Evolutionary conservation across 2,329 filamentous ascomycete genomes (phyloP), one percentile per base, ranked within the genome.

Genomic region (Thyridium curvatum): DNA sequence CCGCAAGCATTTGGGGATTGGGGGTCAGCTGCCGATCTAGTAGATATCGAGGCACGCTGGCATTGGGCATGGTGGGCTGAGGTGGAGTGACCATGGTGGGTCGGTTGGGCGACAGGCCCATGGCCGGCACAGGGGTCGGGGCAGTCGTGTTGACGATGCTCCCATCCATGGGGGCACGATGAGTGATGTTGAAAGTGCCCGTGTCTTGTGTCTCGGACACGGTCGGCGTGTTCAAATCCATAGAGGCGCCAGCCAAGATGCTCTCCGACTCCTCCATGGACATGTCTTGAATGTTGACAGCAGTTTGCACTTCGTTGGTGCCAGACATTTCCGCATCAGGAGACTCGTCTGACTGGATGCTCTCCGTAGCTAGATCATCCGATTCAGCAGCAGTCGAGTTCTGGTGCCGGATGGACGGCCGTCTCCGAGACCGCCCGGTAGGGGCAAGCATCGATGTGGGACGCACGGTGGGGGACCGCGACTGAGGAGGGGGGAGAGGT

Each of bases 111-210:
- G 87, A 91, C 39, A 93, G 70, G 13, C 82, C 83, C 45, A 91
- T 77, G 18, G 79, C 65, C 10, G 81, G 77, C 14, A 82, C 80
- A 8, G 72, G 69, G 0, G 78, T 74, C 33, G 84, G 81, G 4
- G 82, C 77, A 28, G 77, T 75, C 42, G 79, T 79, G 55, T 86
- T 89, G 50, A 83, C 79, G 41, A 91, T 82, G 60, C 87, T 95
- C 36, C 87, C 88, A 54, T 95, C 89, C 29, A 93, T 79, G 2
- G 84, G 79, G 35, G 82, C 83, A 38, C 86, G 82, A 60, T 96
- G 91, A 7, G 86, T 89, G 52, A 96, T 94, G 64, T 95, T 94
- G 64, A 97, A 96, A 1, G 89, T 88, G 41, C 91, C 89, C 12
- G 86, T 78, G 50, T 94, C 87, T 51, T 89, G 85, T n/a, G 82